Evolutionary conservation across 75 land plant species (phyloP).

Genomic region (Cupressus sempervirens): DNA sequence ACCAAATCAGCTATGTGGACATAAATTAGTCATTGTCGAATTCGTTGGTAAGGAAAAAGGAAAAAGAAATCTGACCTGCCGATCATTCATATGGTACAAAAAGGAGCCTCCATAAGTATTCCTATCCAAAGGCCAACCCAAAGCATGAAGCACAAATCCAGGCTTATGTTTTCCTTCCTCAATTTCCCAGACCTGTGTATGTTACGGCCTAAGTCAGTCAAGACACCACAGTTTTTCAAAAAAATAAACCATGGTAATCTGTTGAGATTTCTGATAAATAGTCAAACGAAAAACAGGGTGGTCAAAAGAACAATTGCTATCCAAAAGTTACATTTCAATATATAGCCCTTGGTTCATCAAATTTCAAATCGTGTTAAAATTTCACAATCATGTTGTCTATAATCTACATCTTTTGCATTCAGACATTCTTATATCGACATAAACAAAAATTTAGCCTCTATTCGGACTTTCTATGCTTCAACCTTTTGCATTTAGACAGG

Average conservation of each 20-base stretch:
- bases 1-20: background rate
- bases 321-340: background rate
- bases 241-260: background rate
- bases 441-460: background rate
- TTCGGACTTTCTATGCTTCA: background rate
- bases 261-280: background rate
- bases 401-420: background rate
- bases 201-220: background rate
- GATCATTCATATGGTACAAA: constrained; percentile 91
- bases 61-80: constrained; percentile 45
- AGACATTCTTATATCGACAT: background rate
- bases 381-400: background rate
- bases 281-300: background rate
- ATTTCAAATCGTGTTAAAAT: too few relatives aligned
- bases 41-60: background rate
- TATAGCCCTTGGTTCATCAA: background rate
- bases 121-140: constrained; percentile 91
- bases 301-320: background rate
- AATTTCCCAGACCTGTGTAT: constrained; percentile 91
- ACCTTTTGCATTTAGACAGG: background rate
- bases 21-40: background rate
- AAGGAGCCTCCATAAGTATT: constrained; percentile 95
- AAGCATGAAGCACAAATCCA: constrained; percentile 83
- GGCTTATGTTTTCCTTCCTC: constrained; percentile 72
- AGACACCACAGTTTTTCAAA: constrained; percentile 5